Evolutionary conservation across 345 rosid species (phyloP), one percentile per base, ranked within the genome.

Genomic region (Odontarrhena argentea): DNA sequence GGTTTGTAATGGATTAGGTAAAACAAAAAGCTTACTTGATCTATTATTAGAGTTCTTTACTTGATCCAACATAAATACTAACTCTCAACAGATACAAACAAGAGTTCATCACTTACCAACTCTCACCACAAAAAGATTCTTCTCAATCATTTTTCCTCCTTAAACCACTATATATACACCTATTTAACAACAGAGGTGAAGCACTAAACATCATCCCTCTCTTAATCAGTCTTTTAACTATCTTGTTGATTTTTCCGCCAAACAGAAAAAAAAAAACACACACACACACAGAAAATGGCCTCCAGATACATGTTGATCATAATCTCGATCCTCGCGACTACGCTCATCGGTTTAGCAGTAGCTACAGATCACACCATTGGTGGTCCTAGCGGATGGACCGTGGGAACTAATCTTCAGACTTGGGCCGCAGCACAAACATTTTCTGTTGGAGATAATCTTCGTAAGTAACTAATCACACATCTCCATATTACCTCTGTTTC

Each of bases 361-460:
- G 94, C 94, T 42, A 80, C 81, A 15, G 81, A 75, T 49, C 68
- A 81, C 68, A 79, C 80, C 0, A 86, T 91, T 10, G 97, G 97
- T 36, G 87, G 83, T 47, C 56, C 87, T 18, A 80, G 49, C 47
- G 93, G 92, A 22, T 91, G 97, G 96, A 87, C 83, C 63, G 24
- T 75, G 1, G 42, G 74, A 61, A 65, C 88, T 6, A 44, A 79
- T 69, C 71, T 82, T 55, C 46, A 63, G 74, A 46, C 85, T 36
- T 91, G 97, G 96, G 80, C 79, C 38, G 38, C 80, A 1, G 79
- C 84, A 9, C 87, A 80, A 58, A 52, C 79, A 3, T 88, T 86
- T 60, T 2, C 25, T 2, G 85, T 80, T 2, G 91, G 96, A 65
- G 96, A 91, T 52, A 83, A 63, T 65, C 81, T 91, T 36, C 73